Evolutionary conservation across 306 rosid species (phyloP).

Genomic region (Glycine tomentella): DNA sequence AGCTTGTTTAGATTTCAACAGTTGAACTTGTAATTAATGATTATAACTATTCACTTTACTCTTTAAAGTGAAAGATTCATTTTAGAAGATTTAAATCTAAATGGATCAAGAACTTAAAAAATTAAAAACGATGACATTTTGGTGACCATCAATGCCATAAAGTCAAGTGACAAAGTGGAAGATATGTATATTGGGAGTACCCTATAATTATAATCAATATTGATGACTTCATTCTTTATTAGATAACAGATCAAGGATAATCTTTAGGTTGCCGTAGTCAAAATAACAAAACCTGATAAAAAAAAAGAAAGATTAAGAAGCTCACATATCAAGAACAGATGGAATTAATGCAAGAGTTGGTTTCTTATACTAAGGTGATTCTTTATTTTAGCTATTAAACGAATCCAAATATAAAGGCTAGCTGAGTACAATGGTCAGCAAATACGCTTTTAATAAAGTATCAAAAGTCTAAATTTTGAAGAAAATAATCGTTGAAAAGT

Average conservation of each 20-base stretch:
- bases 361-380: slow-evolving; percentile 11
- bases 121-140: slow-evolving; percentile 17
- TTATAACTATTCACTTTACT: background rate
- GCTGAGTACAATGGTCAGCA: background rate
- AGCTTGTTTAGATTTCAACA: background rate
- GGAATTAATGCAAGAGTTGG: slow-evolving; percentile 6
- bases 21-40: background rate
- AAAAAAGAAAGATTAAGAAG: slow-evolving; percentile 28
- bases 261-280: slow-evolving; percentile 42
- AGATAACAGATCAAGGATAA: slow-evolving; percentile 7
- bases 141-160: slow-evolving; percentile 28
- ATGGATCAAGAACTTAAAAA: background rate
- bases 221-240: background rate
- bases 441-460: background rate
- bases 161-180: slow-evolving; percentile 29
- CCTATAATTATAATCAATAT: slow-evolving; percentile 18
- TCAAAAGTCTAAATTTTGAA: background rate
- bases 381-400: slow-evolving; percentile 17
- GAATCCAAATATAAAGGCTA: slow-evolving; percentile 7
- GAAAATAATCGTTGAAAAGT: slow-evolving; percentile 15
- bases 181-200: background rate
- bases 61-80: background rate
- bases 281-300: slow-evolving; percentile 23
- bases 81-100: background rate
- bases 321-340: slow-evolving; percentile 23